Evolutionary conservation across 2,329 filamentous ascomycete genomes (phyloP), one percentile per base, ranked within the genome.

Genomic region (Scytalidium sp.): DNA sequence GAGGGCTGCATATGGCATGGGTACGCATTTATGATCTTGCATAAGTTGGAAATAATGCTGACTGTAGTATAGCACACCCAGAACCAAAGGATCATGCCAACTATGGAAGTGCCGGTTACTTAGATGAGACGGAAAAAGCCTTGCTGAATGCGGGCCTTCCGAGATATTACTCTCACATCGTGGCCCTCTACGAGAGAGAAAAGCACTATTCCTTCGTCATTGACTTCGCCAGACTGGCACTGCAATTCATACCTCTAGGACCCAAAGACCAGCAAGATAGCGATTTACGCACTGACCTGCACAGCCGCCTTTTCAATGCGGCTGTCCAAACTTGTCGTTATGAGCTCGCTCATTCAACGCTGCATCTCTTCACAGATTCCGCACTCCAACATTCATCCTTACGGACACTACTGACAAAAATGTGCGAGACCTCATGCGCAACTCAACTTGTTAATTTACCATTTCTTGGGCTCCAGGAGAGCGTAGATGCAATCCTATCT

Each of bases 101-200:
- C 44, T 73, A 75, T 17, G 79, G 83, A 55, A 85, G 80, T 59
- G 75, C 78, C 41, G 82, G 83, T 8, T 79, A 96, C 13, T 76
- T 97, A 19, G 84, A 88, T 47, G 83, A 90, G 20, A 83, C 85
- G 2, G 90, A 96, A 57, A 86, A 85, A 75, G 80, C 78, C 27
- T 68, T 82, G 5, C 67, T 87, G 20, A 80, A 91, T 63, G 81
- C 82, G 49, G 94, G 93, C 2, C 76, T 92, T 39, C 80, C 90
- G 4, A 84, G 81, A 55, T 99, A 97, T 70, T 95, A 95, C 67
- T 83, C 86, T 40, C 94, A 99, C 66, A 81, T 97, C 45, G 80
- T 92, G 11, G 78, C 83, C 19, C 76, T 99, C 1, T 97, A 88
- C 63, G 92, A 97, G 65, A 81, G 81, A 58, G 80, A 83, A 41